phyloP scores from a whole-genome alignment of 2,329 filamentous ascomycete genomes.

The Fusarium burgessii region DNA sequence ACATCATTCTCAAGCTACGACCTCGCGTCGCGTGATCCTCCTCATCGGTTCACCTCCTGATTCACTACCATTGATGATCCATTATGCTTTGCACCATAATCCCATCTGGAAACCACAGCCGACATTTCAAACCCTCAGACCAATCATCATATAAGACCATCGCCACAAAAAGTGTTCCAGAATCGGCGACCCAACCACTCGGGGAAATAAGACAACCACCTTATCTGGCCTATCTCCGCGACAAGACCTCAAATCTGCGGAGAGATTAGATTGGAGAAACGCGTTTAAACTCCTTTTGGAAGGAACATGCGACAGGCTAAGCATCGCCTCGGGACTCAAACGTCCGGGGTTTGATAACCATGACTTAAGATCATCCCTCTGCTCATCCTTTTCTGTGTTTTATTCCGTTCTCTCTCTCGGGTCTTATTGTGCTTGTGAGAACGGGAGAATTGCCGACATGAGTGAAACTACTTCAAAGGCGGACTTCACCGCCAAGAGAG shows the following conservation, averaged over 20 bases:
- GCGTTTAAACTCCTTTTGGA: slow-evolving; percentile 27
- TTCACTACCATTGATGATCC: not conserved
- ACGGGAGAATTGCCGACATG: not conserved
- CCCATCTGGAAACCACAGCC: slow-evolving; percentile 16
- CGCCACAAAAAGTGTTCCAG: not conserved
- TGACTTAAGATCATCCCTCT: not conserved
- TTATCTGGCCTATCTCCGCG: slow-evolving; percentile 25
- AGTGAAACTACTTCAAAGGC: slow-evolving; percentile 18
- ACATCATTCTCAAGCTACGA: not conserved
- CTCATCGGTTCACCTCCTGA: not conserved
- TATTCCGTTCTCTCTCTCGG: not conserved
- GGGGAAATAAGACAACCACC: slow-evolving; percentile 18
- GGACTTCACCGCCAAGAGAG: slow-evolving; percentile 20
- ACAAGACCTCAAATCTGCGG: slow-evolving; percentile 14
- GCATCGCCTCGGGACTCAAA: not conserved
- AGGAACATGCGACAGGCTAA: slow-evolving; percentile 35
- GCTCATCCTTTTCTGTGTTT: not conserved
- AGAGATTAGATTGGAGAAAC: slow-evolving; percentile 17
- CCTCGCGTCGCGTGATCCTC: not conserved
- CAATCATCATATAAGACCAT: slow-evolving; percentile 12
- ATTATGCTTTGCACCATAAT: not conserved
- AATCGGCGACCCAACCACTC: not conserved
- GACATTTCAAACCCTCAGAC: slow-evolving; percentile 1
- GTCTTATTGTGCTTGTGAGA: not conserved
- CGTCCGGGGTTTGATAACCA: not conserved